A percentile compares a stretch with the other conserved stretches of the same genome.
These are phyloP conservation scores for Salix koriyanagi DNA, from an alignment of 345 rosid genomes.

Conservation along the genomic window DNA sequence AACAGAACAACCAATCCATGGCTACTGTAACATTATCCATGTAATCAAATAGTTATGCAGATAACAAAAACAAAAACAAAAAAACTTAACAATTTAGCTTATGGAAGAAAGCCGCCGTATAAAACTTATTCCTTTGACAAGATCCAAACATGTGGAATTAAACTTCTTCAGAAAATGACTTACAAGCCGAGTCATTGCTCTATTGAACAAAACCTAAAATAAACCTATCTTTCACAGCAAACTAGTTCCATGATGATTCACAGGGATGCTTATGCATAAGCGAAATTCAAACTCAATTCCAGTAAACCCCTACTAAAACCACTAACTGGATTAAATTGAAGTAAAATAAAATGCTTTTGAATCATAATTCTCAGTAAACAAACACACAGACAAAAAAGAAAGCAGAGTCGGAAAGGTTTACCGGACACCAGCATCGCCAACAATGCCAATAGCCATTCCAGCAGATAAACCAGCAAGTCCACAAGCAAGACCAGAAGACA, in stretches of 20 bases:
- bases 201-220: too few relatives aligned
- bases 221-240: too few relatives aligned
- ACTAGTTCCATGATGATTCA: not conserved
- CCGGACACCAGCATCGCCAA: conserved; percentile 29
- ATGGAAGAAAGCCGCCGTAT: not conserved
- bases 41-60: not conserved
- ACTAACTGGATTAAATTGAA: not conserved
- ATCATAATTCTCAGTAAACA: not conserved
- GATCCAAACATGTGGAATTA: not conserved
- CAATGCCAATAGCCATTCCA: conserved; percentile 28
- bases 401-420: not conserved
- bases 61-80: not conserved
- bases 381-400: not conserved
- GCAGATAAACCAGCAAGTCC: conserved; percentile 29
- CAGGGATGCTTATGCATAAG: not conserved
- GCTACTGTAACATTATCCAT: not conserved
- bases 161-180: not conserved
- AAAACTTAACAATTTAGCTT: not conserved
- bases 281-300: not conserved
- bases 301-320: too few relatives aligned
- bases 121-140: not conserved
- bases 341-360: not conserved
- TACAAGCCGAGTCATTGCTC: not conserved
- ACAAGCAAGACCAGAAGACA: conserved; percentile 24
- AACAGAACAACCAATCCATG: not conserved